A percentile compares a stretch with the other conserved stretches of the same genome.
phyloP scores from a whole-genome alignment of 495 filamentous ascomycete species.

The Choiromyces venosus region DNA sequence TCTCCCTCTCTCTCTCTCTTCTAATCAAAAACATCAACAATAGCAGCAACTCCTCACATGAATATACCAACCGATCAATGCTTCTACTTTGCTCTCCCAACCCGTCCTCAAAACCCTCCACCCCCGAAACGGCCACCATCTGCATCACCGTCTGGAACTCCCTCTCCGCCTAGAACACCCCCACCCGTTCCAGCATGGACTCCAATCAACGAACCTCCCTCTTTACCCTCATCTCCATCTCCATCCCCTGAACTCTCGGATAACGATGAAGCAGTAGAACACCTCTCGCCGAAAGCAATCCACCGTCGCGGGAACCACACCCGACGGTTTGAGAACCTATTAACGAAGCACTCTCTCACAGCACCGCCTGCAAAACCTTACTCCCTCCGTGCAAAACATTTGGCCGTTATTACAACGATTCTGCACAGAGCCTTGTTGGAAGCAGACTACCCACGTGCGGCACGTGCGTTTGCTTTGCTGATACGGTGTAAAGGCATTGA shows the following conservation, averaged over 20 bases:
- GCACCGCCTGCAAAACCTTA: constrained; percentile 2
- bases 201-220: constrained; percentile 5
- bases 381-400: constrained; percentile 25
- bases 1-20: not conserved
- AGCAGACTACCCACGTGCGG: constrained; percentile 25
- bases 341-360: constrained; percentile 28
- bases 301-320: constrained; percentile 21
- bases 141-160: constrained; percentile 1
- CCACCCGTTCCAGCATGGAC: not conserved
- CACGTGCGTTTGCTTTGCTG: constrained; percentile 33
- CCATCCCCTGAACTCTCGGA: not conserved
- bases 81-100: constrained; percentile 26
- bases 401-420: constrained; percentile 24
- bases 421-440: constrained; percentile 31
- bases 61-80: constrained; percentile 10
- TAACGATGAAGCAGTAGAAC: not conserved
- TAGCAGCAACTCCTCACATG: not conserved
- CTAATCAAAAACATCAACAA: not conserved
- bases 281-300: not conserved
- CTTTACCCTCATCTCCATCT: not conserved
- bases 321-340: constrained; percentile 6
- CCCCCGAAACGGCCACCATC: constrained; percentile 12
- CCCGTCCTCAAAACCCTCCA: not conserved
- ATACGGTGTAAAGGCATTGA: constrained; percentile 30
- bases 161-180: not conserved